Evolutionary conservation across 805 yeast species (phyloP).

Genomic region (Diddensiella santjacobensis): DNA sequence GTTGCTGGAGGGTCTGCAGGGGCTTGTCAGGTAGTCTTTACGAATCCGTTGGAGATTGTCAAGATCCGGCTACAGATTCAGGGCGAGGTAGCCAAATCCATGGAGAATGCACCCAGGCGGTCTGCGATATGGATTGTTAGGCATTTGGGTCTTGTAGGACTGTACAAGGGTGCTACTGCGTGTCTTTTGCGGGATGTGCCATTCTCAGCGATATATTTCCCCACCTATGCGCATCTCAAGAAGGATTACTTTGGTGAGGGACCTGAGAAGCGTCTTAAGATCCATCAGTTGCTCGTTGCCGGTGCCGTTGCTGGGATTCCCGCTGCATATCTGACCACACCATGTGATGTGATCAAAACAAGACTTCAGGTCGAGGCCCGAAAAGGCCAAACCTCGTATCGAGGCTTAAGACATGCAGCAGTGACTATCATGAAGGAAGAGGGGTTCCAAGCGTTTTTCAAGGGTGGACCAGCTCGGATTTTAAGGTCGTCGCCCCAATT

Average conservation of each 20-base stretch:
- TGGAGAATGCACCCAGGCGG: conserved; percentile 37
- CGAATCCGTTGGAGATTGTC: conserved; percentile 94
- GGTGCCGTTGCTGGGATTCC: conserved; percentile 99
- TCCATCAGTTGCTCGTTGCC: conserved; percentile 78
- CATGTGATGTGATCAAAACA: conserved; percentile 95
- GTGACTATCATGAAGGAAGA: conserved; percentile 73
- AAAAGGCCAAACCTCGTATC: conserved; percentile 71
- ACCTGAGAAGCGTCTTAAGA: conserved; percentile 64
- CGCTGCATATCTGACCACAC: conserved; percentile 93
- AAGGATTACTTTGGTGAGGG: conserved; percentile 77
- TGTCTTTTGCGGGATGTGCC: conserved; percentile 94
- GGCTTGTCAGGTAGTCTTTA: conserved; percentile 91
- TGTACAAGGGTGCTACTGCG: conserved; percentile 88
- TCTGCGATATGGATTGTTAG: conserved; percentile 70
- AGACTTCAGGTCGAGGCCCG: conserved; percentile 83
- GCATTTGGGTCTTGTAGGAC: conserved; percentile 76
- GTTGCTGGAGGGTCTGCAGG: conserved; percentile 93
- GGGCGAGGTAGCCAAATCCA: conserved; percentile 56
- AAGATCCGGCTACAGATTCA: conserved; percentile 93
- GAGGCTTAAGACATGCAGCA: conserved; percentile 75
- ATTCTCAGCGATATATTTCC: conserved; percentile 94
- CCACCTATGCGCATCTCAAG: conserved; percentile 91
- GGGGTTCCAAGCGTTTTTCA: conserved; percentile 81
- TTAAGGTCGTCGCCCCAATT: conserved; percentile 95
- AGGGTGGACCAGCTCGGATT: conserved; percentile 94